Evolutionary conservation across 768 basidiomycete species (phyloP), one percentile per base, ranked within the genome.

Genomic region (Hydnum rufescens): DNA sequence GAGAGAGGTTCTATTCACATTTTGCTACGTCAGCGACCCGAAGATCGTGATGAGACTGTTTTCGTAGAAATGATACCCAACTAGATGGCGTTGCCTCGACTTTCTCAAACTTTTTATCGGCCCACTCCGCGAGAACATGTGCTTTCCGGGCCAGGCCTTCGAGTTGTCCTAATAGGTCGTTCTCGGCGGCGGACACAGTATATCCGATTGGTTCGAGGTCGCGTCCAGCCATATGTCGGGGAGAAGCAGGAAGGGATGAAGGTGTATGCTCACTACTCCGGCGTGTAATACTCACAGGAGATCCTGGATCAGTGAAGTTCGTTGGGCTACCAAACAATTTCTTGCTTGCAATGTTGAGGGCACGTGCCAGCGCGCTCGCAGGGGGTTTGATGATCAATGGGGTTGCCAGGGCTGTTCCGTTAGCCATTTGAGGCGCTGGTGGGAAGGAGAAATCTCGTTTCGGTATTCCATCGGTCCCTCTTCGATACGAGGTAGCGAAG

Each of bases 61-160:
- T 19, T 51, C 42, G 50, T 61, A 26, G 8, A 50, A 26, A 50
- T 30, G 1, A 31, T 25, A 50, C 30, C 26, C 25, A 53, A 72
- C 83, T 58, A 87, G 83, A 86, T 64, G 85, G 79, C 22, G 86
- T 83, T 32, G 84, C 70, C 63, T 87, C 87, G 26, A 89, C 82
- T 60, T 77, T 79, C 59, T 86, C 84, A 59, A 86, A 84, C 75
- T 95, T 81, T 70, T 89, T 83, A 58, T 97, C 93, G 22, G 85
- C 95, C 77, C 90, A 93, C 55, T 84, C 81, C 53, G 84, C 83
- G 54, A 97, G 67, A 51, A 92, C 89, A 55, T 85, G 80, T 31
- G 93, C 93, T 73, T 97, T 99, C 71, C 95, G 87, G 31, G 92
- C 93, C 2, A 92, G 68, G 57, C 92, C 84, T 62, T 97, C 93